Conservation (phyloP, 331 rosid genomes). For the Erythrophleum ivorense region DNA sequence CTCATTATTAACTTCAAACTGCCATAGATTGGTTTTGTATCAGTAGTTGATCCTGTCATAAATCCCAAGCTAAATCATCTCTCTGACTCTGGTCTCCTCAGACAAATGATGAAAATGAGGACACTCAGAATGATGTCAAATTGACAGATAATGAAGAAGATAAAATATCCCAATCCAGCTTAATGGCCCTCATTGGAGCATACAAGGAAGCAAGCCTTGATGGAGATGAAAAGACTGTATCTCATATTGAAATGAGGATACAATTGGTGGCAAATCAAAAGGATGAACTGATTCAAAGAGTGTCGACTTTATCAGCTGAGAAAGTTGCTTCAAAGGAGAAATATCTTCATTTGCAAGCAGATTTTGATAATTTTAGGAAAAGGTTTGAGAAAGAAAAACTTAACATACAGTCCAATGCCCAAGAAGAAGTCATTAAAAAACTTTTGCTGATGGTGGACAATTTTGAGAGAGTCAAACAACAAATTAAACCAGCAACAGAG, state of each 20-base stretch:
- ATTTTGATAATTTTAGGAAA: conserved; percentile 91
- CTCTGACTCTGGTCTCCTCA: conserved; percentile 29
- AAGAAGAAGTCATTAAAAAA: conserved; percentile 67
- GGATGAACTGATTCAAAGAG: conserved; percentile 55
- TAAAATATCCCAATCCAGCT: conserved; percentile 40
- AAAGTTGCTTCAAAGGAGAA: conserved; percentile 73
- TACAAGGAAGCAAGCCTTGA: conserved; percentile 74
- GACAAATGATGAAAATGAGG: conserved; percentile 55
- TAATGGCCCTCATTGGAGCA: conserved; percentile 57
- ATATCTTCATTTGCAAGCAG: conserved; percentile 77
- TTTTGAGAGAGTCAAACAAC: conserved; percentile 80
- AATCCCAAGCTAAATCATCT: conserved; percentile 23
- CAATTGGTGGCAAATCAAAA: conserved; percentile 46
- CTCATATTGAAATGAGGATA: conserved; percentile 60
- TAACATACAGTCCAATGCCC: conserved; percentile 60
- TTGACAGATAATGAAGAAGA: conserved; percentile 42
- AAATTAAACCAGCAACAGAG: conserved; percentile 67
- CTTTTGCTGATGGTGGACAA: conserved; percentile 86
- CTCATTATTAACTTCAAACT: conserved; percentile 12
- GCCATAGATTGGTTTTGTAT: conserved; percentile 20
- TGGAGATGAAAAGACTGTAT: conserved; percentile 53
- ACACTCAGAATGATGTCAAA: conserved; percentile 39
- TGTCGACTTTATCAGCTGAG: conserved; percentile 57
- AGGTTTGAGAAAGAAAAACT: conserved; percentile 70
- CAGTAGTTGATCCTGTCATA: conserved; percentile 17